Evolutionary conservation across 1,284 basidiomycete genomes (phyloP).

Genomic region (Cryptococcus wingfieldii): DNA sequence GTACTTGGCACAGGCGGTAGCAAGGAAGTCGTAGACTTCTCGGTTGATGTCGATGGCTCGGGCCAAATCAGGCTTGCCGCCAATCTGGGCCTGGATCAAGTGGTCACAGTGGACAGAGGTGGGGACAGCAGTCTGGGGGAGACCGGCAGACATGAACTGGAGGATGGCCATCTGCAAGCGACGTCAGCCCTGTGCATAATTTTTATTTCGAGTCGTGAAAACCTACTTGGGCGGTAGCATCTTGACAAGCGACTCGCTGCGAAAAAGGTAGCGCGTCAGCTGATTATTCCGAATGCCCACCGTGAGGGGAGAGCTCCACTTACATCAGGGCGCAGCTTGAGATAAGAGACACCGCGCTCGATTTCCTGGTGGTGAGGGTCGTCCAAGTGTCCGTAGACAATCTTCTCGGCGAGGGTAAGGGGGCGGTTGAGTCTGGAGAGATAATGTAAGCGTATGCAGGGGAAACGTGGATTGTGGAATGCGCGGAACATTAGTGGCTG

Average conservation of each 20-base stretch:
- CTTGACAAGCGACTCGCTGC: slow-evolving; percentile 98
- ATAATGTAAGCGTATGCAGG: slow-evolving; percentile 10
- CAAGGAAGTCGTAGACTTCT: slow-evolving; percentile 99
- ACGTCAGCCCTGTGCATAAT: slow-evolving; percentile 15
- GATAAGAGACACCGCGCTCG: slow-evolving; percentile 79
- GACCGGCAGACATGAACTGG: slow-evolving; percentile 99
- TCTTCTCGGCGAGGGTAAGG: slow-evolving; percentile 95
- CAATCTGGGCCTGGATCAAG: slow-evolving; percentile 94
- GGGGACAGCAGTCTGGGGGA: slow-evolving; percentile 94
- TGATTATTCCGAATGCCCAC: neutral
- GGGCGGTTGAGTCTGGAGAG: slow-evolving; percentile 79
- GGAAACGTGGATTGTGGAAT: slow-evolving; percentile 2
- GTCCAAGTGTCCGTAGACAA: slow-evolving; percentile 96
- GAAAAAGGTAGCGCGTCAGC: slow-evolving; percentile 11
- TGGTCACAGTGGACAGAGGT: slow-evolving; percentile 99
- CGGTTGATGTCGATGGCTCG: slow-evolving; percentile 93
- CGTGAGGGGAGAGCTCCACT: slow-evolving; percentile 42
- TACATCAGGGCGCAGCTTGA: slow-evolving; percentile 93
- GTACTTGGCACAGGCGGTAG: slow-evolving; percentile 95
- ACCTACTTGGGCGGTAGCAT: slow-evolving; percentile 81
- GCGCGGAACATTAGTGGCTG: neutral
- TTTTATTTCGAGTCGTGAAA: slow-evolving; percentile 24
- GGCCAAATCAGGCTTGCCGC: slow-evolving; percentile 87
- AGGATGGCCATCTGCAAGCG: slow-evolving; percentile 86
- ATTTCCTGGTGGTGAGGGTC: slow-evolving; percentile 89